A percentile compares a stretch with the other conserved stretches of the same genome.
Conservation (phyloP, 2,329 filamentous ascomycete genomes). For the Talaromyces albobiverticillius region DNA sequence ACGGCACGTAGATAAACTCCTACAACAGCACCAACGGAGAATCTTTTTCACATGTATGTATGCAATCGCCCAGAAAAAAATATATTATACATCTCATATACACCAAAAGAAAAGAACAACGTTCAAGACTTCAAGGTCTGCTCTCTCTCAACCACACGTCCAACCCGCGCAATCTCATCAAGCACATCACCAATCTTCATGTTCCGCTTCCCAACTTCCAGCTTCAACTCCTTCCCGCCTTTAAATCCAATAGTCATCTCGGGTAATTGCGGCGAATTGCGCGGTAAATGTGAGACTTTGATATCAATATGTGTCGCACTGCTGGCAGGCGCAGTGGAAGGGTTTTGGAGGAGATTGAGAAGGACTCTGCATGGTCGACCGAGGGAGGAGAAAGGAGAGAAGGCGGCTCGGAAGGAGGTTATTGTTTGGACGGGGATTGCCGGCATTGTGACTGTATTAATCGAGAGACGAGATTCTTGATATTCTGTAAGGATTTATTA, state of each 20-base stretch:
- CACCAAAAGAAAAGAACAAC: background rate
- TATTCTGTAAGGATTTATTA: background rate
- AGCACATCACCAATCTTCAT: constrained; percentile 81
- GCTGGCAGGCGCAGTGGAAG: constrained; percentile 72
- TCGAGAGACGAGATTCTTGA: background rate
- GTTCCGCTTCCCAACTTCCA: constrained; percentile 74
- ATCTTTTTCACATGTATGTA: too few species aligned
- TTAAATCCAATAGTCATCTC: constrained; percentile 82
- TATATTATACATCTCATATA: background rate
- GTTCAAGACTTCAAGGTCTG: constrained; percentile 66
- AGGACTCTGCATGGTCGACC: constrained; percentile 84
- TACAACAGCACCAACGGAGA: too few species aligned
- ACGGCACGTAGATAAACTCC: too few species aligned
- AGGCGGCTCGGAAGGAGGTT: constrained; percentile 77
- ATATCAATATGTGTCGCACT: constrained; percentile 75
- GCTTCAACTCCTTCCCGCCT: constrained; percentile 85
- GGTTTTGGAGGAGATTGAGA: constrained; percentile 79
- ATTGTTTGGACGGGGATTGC: constrained; percentile 41
- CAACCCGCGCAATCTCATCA: constrained; percentile 88
- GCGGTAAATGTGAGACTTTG: constrained; percentile 71
- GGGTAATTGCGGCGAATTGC: constrained; percentile 65
- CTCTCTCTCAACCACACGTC: constrained; percentile 74
- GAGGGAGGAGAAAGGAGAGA: constrained; percentile 83
- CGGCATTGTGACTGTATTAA: constrained; percentile 4
- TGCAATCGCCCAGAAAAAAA: background rate